Conservation (phyloP, 495 filamentous ascomycete genomes). For the Podospora pseudocomata region DNA sequence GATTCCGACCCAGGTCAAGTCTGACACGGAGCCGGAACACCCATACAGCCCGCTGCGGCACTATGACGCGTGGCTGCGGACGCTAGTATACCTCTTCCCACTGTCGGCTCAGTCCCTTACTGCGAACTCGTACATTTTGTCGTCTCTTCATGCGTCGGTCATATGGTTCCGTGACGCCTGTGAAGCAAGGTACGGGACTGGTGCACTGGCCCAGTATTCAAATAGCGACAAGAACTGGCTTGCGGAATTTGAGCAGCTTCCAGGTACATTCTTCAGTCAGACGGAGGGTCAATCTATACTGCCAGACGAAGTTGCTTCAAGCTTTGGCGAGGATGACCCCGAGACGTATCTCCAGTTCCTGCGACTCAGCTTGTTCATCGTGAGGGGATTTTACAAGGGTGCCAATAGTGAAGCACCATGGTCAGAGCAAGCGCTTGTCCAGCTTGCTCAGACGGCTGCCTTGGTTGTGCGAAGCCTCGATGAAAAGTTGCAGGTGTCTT, state of each 20-base stretch:
- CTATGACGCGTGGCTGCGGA: constrained; percentile 22
- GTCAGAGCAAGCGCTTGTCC: constrained; percentile 26
- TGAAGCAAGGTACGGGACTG: constrained; percentile 16
- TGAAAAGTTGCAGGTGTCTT: constrained; percentile 28
- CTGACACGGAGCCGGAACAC: constrained; percentile 6
- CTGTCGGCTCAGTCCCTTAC: constrained; percentile 16
- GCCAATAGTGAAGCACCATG: constrained; percentile 20
- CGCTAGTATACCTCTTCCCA: constrained; percentile 29
- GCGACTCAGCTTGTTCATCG: constrained; percentile 23
- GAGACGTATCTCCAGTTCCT: constrained; percentile 29
- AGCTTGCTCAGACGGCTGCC: constrained; percentile 31
- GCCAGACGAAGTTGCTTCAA: not conserved
- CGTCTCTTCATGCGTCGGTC: constrained; percentile 27
- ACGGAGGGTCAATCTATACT: not conserved
- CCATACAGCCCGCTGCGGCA: constrained; percentile 28
- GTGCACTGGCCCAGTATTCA: constrained; percentile 13
- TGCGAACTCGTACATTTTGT: constrained; percentile 26
- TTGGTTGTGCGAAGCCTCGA: constrained; percentile 27
- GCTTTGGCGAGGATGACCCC: constrained; percentile 18
- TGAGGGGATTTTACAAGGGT: constrained; percentile 24
- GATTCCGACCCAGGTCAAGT: constrained; percentile 19
- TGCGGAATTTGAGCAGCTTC: constrained; percentile 19
- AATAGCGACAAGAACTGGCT: constrained; percentile 24
- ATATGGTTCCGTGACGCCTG: constrained; percentile 35
- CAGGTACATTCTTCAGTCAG: constrained; percentile 24